phyloP scores from a whole-genome alignment of 192 early-diverging fungal genomes.

The Coemansia sp. region DNA sequence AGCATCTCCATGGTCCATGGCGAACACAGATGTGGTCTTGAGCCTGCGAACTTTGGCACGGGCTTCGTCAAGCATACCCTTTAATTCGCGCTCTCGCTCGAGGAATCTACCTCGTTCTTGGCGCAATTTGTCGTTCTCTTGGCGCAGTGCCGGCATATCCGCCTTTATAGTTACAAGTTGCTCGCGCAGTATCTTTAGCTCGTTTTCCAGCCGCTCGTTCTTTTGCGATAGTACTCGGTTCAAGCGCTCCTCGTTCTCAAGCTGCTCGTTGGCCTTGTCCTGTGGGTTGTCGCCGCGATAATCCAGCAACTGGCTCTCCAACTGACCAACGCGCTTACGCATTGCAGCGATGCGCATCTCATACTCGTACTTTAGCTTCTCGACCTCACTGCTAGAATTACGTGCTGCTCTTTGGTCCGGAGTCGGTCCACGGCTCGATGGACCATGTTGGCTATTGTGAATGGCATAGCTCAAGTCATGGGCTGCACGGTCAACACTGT shows the following conservation, averaged over 20 bases:
- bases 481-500: constrained; percentile 25
- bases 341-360: constrained; percentile 62
- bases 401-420: constrained; percentile 18
- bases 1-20: constrained; percentile 49
- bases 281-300: constrained; percentile 40
- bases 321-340: constrained; percentile 65
- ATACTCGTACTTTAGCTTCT: constrained; percentile 60
- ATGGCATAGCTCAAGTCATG: constrained; percentile 30
- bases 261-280: constrained; percentile 29
- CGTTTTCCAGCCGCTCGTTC: constrained; percentile 51
- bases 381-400: constrained; percentile 35
- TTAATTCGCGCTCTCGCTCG: constrained; percentile 45
- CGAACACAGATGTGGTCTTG: constrained; percentile 57
- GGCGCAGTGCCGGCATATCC: constrained; percentile 41
- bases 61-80: constrained; percentile 56
- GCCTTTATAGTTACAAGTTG: constrained; percentile 42
- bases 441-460: constrained; percentile 20
- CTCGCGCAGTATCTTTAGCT: constrained; percentile 45
- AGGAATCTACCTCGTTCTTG: constrained; percentile 39
- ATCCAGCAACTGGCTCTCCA: constrained; percentile 63
- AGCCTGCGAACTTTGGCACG: constrained; percentile 55
- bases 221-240: constrained; percentile 51
- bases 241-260: constrained; percentile 54
- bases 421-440: constrained; percentile 11
- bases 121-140: constrained; percentile 42